These are phyloP conservation scores for Sarcodon sp. DNA, from an alignment of 768 basidiomycete species.

Conservation along the genomic window DNA sequence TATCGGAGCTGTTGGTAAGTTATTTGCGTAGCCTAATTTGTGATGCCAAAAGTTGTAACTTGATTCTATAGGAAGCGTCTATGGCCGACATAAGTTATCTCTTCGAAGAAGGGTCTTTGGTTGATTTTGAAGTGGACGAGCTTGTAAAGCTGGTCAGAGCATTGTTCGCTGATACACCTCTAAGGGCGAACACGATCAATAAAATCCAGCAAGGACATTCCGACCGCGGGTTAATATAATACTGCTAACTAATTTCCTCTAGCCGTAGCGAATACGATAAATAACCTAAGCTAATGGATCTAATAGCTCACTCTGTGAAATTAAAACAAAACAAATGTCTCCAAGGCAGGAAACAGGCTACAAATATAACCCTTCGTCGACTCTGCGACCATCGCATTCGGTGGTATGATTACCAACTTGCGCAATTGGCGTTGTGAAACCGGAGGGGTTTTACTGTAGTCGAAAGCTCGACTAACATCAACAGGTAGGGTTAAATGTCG, in stretches of 20 bases:
- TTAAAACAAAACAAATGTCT: too few species aligned
- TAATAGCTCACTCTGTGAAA: too few species aligned
- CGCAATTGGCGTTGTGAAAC: too few species aligned
- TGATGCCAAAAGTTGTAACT: conserved; percentile 1
- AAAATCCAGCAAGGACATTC: conserved; percentile 52
- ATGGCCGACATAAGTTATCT: conserved; percentile 87
- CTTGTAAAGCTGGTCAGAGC: conserved; percentile 71
- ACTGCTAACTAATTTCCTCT: too few species aligned
- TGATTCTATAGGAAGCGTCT: conserved; percentile 63
- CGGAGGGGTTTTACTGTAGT: too few species aligned
- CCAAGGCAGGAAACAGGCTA: too few species aligned
- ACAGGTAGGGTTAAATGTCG: not conserved
- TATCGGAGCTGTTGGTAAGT: conserved; percentile 82
- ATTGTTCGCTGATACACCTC: conserved; percentile 76
- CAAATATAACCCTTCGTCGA: too few species aligned
- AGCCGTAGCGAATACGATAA: too few species aligned
- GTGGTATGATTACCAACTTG: too few species aligned
- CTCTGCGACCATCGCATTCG: too few species aligned
- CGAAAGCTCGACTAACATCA: not conserved
- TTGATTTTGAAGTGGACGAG: conserved; percentile 83
- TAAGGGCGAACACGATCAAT: conserved; percentile 72
- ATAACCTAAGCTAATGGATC: too few species aligned
- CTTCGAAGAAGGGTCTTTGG: conserved; percentile 80
- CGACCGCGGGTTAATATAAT: too few species aligned
- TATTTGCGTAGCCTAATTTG: not conserved